phyloP scores from a whole-genome alignment of 495 filamentous ascomycete species.

The Lepraria neglecta region DNA sequence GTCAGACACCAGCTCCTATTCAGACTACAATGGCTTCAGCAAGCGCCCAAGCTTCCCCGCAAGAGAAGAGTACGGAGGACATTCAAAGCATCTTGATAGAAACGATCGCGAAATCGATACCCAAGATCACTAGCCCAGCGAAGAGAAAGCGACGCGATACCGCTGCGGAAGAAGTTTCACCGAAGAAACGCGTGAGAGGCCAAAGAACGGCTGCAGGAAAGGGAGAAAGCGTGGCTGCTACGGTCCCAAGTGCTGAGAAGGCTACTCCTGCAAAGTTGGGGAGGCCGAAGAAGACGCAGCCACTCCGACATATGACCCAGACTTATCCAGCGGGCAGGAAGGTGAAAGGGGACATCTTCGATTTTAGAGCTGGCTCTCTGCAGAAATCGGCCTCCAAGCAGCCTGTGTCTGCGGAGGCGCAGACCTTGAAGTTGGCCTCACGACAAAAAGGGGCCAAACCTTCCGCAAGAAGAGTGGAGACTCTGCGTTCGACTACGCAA shows the following conservation, averaged over 20 bases:
- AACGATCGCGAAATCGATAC: not conserved
- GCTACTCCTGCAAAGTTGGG: not conserved
- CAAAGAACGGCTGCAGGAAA: not conserved
- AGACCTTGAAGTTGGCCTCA: not conserved
- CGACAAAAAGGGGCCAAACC: not conserved
- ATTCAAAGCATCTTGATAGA: not conserved
- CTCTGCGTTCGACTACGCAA: not conserved
- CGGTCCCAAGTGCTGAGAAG: not conserved
- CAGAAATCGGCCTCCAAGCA: not conserved
- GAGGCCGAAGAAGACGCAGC: slow-evolving; percentile 3
- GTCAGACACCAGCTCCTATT: not conserved
- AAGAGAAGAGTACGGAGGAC: not conserved
- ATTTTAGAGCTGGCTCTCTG: not conserved
- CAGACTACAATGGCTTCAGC: not conserved
- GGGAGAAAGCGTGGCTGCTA: not conserved
- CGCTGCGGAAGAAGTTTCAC: not conserved
- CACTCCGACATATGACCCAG: not conserved
- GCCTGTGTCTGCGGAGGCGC: not conserved
- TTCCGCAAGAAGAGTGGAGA: not conserved
- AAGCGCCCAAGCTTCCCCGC: not conserved
- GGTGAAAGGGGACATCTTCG: not conserved
- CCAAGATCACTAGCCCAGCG: not conserved
- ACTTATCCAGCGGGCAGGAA: slow-evolving; percentile 1
- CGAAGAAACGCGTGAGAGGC: not conserved
- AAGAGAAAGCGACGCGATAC: slow-evolving; percentile 18